These are phyloP conservation scores for Puccinia hordei DNA, from an alignment of 1,284 basidiomycete species.

Conservation along the genomic window DNA sequence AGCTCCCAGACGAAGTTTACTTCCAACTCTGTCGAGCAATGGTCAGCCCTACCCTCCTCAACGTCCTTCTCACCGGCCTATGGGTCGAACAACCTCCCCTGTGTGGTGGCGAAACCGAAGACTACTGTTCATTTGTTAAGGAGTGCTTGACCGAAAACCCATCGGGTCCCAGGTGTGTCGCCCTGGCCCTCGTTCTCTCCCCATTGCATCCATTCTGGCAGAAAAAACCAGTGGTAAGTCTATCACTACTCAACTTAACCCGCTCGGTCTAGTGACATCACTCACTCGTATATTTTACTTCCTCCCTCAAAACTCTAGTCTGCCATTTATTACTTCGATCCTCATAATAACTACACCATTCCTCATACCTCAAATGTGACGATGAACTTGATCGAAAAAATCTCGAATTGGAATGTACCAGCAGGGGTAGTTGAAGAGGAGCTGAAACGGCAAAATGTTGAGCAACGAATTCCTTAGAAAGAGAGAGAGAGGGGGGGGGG, in stretches of 20 bases:
- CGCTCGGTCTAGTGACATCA: not conserved
- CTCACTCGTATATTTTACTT: not conserved
- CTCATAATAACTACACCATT: slow-evolving; percentile 61
- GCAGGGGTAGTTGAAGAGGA: slow-evolving; percentile 88
- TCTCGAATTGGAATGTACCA: slow-evolving; percentile 88
- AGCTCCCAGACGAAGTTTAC: slow-evolving; percentile 93
- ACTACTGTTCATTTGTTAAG: slow-evolving; percentile 91
- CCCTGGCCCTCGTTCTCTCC: slow-evolving; percentile 58
- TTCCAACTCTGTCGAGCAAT: slow-evolving; percentile 92
- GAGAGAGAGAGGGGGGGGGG: not conserved
- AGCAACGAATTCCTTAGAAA: slow-evolving; percentile 59
- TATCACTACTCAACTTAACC: not conserved
- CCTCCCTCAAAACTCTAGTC: slow-evolving; percentile 53
- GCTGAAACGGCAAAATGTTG: slow-evolving; percentile 88
- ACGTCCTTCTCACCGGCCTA: slow-evolving; percentile 81
- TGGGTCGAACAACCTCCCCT: slow-evolving; percentile 85
- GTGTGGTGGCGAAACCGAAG: slow-evolving; percentile 89
- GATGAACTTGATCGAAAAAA: slow-evolving; percentile 80
- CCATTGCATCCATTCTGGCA: slow-evolving; percentile 51
- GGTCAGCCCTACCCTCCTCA: slow-evolving; percentile 79
- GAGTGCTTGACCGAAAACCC: slow-evolving; percentile 90
- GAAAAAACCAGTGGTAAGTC: slow-evolving; percentile 51
- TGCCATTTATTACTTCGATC: slow-evolving; percentile 63
- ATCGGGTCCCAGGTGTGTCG: slow-evolving; percentile 83
- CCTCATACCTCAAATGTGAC: slow-evolving; percentile 77